phyloP scores from a whole-genome alignment of 306 rosid species.

The Casuarina cunninghamiana region DNA sequence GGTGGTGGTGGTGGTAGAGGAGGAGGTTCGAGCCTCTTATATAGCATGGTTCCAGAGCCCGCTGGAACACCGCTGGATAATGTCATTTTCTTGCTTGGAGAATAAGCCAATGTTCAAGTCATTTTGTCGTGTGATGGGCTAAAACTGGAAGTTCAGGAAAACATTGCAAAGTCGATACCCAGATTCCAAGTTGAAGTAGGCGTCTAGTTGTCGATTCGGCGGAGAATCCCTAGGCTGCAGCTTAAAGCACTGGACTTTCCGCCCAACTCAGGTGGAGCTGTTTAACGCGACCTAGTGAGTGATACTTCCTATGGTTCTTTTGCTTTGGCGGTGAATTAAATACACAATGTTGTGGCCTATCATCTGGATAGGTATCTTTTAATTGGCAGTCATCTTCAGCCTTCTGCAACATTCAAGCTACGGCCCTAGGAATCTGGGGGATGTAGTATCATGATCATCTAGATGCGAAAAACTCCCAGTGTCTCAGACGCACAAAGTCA shows the following conservation, averaged over 20 bases:
- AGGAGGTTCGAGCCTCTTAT: neutral
- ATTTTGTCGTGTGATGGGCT: no score
- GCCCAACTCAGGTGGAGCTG: neutral
- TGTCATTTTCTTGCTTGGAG: neutral
- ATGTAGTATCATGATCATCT: neutral
- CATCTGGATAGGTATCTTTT: neutral
- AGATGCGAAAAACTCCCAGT: neutral
- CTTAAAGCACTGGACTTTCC: slow-evolving; percentile 23
- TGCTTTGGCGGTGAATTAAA: neutral
- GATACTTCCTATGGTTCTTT: slow-evolving; percentile 11
- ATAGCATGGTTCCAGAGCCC: neutral
- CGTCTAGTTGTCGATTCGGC: neutral
- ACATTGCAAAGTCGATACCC: no score
- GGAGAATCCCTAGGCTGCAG: slow-evolving; percentile 26
- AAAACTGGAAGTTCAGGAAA: no score
- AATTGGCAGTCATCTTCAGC: neutral
- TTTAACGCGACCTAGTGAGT: neutral
- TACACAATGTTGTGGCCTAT: neutral
- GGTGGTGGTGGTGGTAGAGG: no score
- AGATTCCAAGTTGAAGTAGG: no score
- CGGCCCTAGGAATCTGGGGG: neutral
- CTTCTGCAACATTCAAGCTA: neutral
- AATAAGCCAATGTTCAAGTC: no score
- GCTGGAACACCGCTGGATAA: neutral
- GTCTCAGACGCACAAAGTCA: neutral